phyloP scores from a whole-genome alignment of 176 grass and related monocot genomes.

The Miscanthus lutarioriparius region DNA sequence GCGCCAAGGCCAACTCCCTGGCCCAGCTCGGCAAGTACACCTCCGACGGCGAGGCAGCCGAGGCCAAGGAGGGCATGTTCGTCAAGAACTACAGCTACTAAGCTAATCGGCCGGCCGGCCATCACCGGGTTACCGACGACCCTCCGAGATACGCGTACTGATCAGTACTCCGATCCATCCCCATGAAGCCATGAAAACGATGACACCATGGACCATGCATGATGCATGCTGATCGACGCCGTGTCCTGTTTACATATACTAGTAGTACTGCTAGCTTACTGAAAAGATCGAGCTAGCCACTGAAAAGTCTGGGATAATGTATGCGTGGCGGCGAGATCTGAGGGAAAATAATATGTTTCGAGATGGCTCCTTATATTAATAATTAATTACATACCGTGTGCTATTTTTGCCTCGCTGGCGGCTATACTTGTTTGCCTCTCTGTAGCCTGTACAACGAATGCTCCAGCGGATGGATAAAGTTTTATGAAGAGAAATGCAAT shows the following conservation, averaged over 20 bases:
- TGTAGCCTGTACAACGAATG: too few relatives aligned
- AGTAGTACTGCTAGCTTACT: not conserved
- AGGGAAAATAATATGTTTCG: not conserved
- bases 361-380: not conserved
- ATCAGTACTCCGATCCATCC: not conserved
- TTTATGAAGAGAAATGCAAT: too few relatives aligned
- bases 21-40: conserved; percentile 75
- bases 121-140: not conserved
- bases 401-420: too few relatives aligned
- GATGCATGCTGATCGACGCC: not conserved
- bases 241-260: not conserved
- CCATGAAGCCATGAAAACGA: not conserved
- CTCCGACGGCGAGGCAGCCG: conserved; percentile 68
- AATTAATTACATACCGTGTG: not conserved
- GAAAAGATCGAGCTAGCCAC: not conserved
- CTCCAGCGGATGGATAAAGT: too few relatives aligned
- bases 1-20: conserved; percentile 72
- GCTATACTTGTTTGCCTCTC: too few relatives aligned
- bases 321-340: not conserved
- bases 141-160: not conserved
- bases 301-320: not conserved
- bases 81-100: conserved; percentile 81
- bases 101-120: not conserved
- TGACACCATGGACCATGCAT: not conserved
- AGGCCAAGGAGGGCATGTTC: conserved; percentile 71